These are phyloP conservation scores for Botrytis byssoidea DNA, from an alignment of 2,329 filamentous ascomycete genomes.

Conservation along the genomic window DNA sequence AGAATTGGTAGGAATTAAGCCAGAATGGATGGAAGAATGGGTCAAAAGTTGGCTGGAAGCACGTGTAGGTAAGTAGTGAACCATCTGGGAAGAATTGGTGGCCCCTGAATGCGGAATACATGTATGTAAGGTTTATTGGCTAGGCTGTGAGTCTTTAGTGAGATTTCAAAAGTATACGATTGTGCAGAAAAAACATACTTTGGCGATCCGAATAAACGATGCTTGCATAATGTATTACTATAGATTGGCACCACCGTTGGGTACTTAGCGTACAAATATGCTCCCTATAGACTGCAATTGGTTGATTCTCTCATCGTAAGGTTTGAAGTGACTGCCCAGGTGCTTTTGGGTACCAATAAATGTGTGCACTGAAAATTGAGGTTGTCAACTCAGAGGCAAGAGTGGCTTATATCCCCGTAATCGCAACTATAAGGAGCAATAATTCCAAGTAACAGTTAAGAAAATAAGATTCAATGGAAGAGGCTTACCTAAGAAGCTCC, in stretches of 20 bases:
- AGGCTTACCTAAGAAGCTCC: no score
- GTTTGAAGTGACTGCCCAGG: neutral
- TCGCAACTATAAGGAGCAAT: neutral
- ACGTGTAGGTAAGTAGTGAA: neutral
- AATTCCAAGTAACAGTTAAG: neutral
- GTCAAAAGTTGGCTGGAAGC: neutral
- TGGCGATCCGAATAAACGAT: no score
- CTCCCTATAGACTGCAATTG: neutral
- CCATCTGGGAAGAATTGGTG: neutral
- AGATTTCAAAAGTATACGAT: neutral
- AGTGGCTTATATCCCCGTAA: neutral
- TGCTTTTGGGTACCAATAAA: neutral
- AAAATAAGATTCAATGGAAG: no score
- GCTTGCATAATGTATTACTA: no score
- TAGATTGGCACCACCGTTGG: no score
- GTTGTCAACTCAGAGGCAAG: neutral
- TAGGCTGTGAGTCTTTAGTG: no score
- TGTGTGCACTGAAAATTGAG: neutral
- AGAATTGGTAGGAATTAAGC: no score
- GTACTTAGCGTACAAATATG: no score
- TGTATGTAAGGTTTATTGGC: neutral
- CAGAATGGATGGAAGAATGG: no score
- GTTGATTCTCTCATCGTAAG: neutral
- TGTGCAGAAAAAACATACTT: neutral
- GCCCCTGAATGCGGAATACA: neutral